Evolutionary conservation across 805 yeast species (phyloP).

Genomic region (Cyberlindnera meyerae): DNA sequence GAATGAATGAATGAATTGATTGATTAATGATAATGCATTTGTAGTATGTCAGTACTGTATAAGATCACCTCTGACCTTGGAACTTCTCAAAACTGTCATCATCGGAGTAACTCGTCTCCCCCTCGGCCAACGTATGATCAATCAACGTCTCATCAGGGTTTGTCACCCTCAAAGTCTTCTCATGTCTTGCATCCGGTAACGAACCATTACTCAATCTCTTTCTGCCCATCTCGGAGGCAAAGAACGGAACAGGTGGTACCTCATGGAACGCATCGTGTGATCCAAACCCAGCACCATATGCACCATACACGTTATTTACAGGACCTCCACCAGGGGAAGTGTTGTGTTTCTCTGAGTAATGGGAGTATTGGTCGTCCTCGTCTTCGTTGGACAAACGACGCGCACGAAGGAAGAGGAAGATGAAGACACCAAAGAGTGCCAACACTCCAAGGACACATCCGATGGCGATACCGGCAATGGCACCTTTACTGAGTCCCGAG

Average conservation of each 20-base stretch:
- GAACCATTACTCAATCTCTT: slow-evolving; percentile 52
- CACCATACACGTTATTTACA: slow-evolving; percentile 1
- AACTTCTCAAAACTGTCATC: slow-evolving; percentile 12
- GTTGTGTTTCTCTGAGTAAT: slow-evolving; percentile 10
- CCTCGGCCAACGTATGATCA: slow-evolving; percentile 13
- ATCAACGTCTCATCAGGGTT: slow-evolving; percentile 34
- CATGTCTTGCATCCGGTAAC: slow-evolving; percentile 44
- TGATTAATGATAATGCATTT: too few species aligned
- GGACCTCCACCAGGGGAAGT: too few species aligned
- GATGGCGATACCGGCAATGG: slow-evolving; percentile 58
- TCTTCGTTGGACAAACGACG: slow-evolving; percentile 15
- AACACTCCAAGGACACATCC: slow-evolving; percentile 46
- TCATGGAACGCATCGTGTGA: slow-evolving; percentile 11
- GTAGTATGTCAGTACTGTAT: too few species aligned
- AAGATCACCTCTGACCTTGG: slow-evolving; percentile 1
- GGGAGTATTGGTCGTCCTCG: slow-evolving; percentile 16
- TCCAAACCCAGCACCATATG: slow-evolving; percentile 7
- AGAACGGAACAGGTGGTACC: slow-evolving; percentile 15
- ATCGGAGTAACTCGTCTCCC: slow-evolving; percentile 10
- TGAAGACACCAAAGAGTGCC: slow-evolving; percentile 28
- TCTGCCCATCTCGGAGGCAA: slow-evolving; percentile 32
- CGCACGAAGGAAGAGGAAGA: slow-evolving; percentile 16
- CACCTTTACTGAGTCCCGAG: slow-evolving; percentile 33
- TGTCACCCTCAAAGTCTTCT: slow-evolving; percentile 46
- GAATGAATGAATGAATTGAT: too few species aligned